Percentiles rank a stretch among this genome's conserved stretches.
phyloP scores from a whole-genome alignment of 2,329 filamentous ascomycete genomes.

The Elsinoe necatrix region DNA sequence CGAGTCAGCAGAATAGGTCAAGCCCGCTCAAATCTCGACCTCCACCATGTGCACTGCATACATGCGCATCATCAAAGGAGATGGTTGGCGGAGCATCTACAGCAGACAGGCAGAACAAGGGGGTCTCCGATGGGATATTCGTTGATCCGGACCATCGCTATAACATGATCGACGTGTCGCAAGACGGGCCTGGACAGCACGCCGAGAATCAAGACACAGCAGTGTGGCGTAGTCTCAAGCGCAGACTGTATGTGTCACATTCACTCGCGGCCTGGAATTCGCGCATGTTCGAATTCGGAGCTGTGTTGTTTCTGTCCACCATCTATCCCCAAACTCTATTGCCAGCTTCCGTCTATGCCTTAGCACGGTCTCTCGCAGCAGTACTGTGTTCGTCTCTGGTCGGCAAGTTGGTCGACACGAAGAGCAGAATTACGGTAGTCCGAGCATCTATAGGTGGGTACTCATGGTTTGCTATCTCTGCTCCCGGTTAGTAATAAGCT shows the following conservation, averaged over 20 bases:
- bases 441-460: constrained; percentile 30
- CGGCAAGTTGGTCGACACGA: constrained; percentile 51
- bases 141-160: too few species aligned
- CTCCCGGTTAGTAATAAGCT: not conserved
- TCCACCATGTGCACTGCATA: not conserved
- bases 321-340: constrained; percentile 50
- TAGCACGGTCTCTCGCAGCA: constrained; percentile 50
- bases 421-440: constrained; percentile 33
- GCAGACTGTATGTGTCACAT: constrained; percentile 38
- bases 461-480: not conserved
- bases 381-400: constrained; percentile 51
- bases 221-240: constrained; percentile 4
- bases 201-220: not conserved
- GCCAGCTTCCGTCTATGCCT: constrained; percentile 60
- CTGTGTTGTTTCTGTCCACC: constrained; percentile 40
- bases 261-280: constrained; percentile 44
- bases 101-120: too few species aligned
- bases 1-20: too few species aligned
- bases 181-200: not conserved
- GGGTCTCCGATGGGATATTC: too few species aligned
- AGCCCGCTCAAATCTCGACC: too few species aligned
- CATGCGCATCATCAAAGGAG: not conserved
- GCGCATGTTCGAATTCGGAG: constrained; percentile 42
- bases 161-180: not conserved
- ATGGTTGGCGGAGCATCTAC: too few species aligned